Conservation (phyloP, 1,139 yeast species). For the Eremothecium coryli region DNA sequence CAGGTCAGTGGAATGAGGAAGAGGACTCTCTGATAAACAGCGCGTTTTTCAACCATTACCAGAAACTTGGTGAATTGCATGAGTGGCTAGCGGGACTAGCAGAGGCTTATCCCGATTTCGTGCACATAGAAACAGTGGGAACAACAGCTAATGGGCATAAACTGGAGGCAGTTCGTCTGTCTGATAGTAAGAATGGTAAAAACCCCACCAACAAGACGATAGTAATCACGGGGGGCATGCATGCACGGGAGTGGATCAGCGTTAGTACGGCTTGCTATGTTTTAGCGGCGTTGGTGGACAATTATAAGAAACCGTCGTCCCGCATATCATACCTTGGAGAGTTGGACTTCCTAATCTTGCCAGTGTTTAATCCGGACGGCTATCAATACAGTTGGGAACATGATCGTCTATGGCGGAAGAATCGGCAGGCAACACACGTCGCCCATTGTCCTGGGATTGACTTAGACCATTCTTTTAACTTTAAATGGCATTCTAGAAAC, state of each 20-base stretch:
- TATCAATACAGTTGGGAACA: slow-evolving; percentile 71
- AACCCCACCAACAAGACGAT: slow-evolving; percentile 56
- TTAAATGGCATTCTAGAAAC: slow-evolving; percentile 56
- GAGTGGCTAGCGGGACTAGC: slow-evolving; percentile 59
- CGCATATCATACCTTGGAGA: slow-evolving; percentile 36
- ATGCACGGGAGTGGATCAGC: slow-evolving; percentile 88
- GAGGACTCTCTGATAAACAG: slow-evolving; percentile 15
- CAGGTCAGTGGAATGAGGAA: neutral
- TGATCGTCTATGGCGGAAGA: slow-evolving; percentile 84
- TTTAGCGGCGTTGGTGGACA: slow-evolving; percentile 46
- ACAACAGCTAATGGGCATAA: slow-evolving; percentile 66
- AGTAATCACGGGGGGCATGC: slow-evolving; percentile 75
- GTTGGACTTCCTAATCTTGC: slow-evolving; percentile 67
- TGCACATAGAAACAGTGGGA: slow-evolving; percentile 59
- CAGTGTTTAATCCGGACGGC: slow-evolving; percentile 87
- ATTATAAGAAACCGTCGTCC: slow-evolving; percentile 37
- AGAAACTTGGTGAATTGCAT: slow-evolving; percentile 59
- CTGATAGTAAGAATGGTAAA: slow-evolving; percentile 35
- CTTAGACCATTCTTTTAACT: slow-evolving; percentile 76
- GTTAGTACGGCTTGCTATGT: slow-evolving; percentile 60
- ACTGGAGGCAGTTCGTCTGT: slow-evolving; percentile 55
- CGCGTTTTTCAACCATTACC: slow-evolving; percentile 58
- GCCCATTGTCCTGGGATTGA: slow-evolving; percentile 74
- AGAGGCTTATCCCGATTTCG: slow-evolving; percentile 49
- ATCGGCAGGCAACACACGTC: slow-evolving; percentile 63